Percentiles rank a stretch among this genome's conserved stretches.
Evolutionary conservation across 2,329 filamentous ascomycete species (phyloP).

Genomic region (Bipolaris oryzae): DNA sequence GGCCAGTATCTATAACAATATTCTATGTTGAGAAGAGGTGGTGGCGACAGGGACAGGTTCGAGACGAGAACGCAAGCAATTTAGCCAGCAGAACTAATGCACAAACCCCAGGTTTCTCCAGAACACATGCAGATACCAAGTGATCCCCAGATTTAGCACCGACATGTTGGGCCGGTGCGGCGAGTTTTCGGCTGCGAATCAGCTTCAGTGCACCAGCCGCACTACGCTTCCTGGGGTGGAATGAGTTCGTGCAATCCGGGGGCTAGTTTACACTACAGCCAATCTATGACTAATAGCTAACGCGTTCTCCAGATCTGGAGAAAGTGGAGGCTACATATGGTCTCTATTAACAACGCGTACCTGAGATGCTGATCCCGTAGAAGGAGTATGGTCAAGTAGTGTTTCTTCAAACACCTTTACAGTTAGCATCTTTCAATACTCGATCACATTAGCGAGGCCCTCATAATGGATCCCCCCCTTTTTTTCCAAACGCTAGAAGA

Average conservation of each 20-base stretch:
- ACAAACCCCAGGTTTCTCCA: conserved; percentile 10
- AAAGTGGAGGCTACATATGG: not conserved
- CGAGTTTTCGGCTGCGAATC: conserved; percentile 15
- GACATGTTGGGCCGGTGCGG: conserved; percentile 15
- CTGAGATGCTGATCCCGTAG: no score
- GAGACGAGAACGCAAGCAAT: not conserved
- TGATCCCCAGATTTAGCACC: conserved; percentile 19
- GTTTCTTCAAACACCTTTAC: no score
- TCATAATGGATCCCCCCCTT: no score
- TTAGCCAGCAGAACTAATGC: not conserved
- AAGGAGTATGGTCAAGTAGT: not conserved
- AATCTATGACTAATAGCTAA: conserved; percentile 14
- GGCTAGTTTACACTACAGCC: conserved; percentile 25
- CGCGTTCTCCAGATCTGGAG: not conserved
- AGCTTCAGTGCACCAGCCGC: conserved; percentile 23
- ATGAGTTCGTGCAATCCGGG: conserved; percentile 37
- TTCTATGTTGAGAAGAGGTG: not conserved
- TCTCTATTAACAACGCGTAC: not conserved
- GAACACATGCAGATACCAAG: conserved; percentile 11
- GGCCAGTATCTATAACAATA: not conserved
- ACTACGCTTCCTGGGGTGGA: conserved; percentile 36
- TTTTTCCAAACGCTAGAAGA: no score
- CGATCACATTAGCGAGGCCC: no score
- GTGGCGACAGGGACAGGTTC: not conserved
- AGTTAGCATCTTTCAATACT: no score